Evolutionary conservation across 2,329 filamentous ascomycete species (phyloP).

Genomic region (Colletotrichum coccodes): DNA sequence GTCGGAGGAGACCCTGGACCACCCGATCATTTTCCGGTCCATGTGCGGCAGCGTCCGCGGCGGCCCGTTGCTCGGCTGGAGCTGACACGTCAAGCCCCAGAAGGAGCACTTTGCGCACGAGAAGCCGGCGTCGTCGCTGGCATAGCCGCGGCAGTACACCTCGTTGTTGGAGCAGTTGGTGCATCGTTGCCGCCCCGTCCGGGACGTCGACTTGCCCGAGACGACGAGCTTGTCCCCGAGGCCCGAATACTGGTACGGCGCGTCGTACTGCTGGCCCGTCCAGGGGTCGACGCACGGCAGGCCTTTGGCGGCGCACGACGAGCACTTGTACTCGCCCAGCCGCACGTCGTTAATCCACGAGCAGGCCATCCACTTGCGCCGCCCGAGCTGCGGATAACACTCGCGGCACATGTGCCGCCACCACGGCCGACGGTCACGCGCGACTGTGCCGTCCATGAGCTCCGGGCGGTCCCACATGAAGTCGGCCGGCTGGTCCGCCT

Average conservation of each 20-base stretch:
- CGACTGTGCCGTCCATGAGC: slow-evolving; percentile 14
- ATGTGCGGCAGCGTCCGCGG: neutral
- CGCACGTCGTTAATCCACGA: slow-evolving; percentile 23
- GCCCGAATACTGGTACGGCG: slow-evolving; percentile 22
- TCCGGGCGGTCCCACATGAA: slow-evolving; percentile 23
- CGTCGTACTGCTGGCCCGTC: slow-evolving; percentile 19
- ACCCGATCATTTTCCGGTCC: slow-evolving; percentile 28
- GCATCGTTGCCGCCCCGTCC: neutral
- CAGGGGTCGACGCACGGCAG: slow-evolving; percentile 36
- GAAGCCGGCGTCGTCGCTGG: neutral
- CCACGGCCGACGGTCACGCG: slow-evolving; percentile 33
- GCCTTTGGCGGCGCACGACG: slow-evolving; percentile 32
- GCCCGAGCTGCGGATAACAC: neutral
- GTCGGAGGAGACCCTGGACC: neutral
- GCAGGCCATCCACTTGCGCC: neutral
- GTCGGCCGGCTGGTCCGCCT: neutral
- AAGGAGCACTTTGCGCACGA: slow-evolving; percentile 30
- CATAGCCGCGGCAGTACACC: slow-evolving; percentile 14
- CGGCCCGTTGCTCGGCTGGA: neutral
- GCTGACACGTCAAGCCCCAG: slow-evolving; percentile 29
- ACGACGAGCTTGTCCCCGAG: neutral
- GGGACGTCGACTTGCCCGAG: neutral
- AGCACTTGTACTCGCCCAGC: slow-evolving; percentile 23
- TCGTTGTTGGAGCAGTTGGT: slow-evolving; percentile 14
- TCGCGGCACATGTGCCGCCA: slow-evolving; percentile 31